A percentile compares a stretch with the other conserved stretches of the same genome.
Evolutionary conservation across 1,284 basidiomycete species (phyloP).

Genomic region (Tranzscheliella williamsii): DNA sequence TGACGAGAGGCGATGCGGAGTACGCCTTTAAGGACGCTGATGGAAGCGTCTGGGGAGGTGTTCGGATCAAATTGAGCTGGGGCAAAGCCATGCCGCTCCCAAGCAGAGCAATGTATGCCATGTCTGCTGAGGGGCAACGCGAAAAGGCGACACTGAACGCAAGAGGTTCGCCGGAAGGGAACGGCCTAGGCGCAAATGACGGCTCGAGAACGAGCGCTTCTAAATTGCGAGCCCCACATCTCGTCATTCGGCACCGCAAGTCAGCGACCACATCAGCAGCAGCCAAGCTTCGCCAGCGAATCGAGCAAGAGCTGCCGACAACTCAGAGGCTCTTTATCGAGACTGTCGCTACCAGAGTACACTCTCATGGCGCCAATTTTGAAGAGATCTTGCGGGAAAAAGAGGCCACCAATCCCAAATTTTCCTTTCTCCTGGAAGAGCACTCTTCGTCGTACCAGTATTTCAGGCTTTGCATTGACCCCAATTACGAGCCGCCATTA

Average conservation of each 20-base stretch:
- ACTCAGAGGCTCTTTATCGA: conserved; percentile 71
- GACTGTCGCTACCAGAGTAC: conserved; percentile 80
- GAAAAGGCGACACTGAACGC: neutral
- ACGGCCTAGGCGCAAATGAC: too few relatives aligned
- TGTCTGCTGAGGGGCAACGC: neutral
- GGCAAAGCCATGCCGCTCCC: conserved; percentile 90
- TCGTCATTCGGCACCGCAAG: neutral
- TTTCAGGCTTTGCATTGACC: conserved; percentile 75
- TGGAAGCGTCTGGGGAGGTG: conserved; percentile 88
- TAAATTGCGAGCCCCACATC: too few relatives aligned
- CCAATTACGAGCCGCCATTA: conserved; percentile 64
- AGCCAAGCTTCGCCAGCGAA: neutral
- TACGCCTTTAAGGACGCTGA: conserved; percentile 81
- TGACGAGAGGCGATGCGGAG: conserved; percentile 89
- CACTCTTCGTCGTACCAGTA: conserved; percentile 67
- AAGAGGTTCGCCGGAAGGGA: too few relatives aligned
- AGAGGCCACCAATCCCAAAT: conserved; percentile 79
- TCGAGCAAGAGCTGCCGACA: neutral
- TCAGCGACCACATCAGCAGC: neutral
- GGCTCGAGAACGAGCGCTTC: too few relatives aligned
- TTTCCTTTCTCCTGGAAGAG: conserved; percentile 71
- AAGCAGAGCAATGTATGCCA: conserved; percentile 46
- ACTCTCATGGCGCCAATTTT: conserved; percentile 76
- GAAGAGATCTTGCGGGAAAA: conserved; percentile 75
- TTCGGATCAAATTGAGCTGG: conserved; percentile 83